Conservation (phyloP, 768 basidiomycete genomes). For the Hysterangium stoloniferum region DNA sequence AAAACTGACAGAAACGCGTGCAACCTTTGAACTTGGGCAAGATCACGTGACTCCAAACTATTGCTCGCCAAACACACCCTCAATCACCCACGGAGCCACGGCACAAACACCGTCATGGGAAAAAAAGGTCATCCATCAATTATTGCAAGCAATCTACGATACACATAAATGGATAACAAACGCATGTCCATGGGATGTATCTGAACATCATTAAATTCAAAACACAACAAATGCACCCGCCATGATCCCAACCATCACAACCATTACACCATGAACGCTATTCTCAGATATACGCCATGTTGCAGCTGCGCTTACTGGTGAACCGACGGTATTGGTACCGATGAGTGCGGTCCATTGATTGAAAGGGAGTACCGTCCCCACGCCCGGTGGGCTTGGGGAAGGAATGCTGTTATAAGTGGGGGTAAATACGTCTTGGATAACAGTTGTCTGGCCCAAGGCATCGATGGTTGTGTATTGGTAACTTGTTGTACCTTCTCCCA, state of each 20-base stretch:
- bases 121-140: too few relatives aligned
- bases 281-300: not conserved
- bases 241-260: not conserved
- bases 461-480: slow-evolving; percentile 43
- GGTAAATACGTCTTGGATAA: slow-evolving; percentile 25
- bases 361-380: slow-evolving; percentile 26
- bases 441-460: slow-evolving; percentile 22
- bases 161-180: too few relatives aligned
- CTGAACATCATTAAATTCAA: too few relatives aligned
- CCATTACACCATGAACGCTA: not conserved
- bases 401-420: slow-evolving; percentile 23
- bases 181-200: too few relatives aligned
- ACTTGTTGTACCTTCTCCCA: slow-evolving; percentile 39
- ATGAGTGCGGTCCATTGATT: slow-evolving; percentile 24
- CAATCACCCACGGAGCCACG: not conserved
- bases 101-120: not conserved
- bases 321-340: slow-evolving; percentile 23
- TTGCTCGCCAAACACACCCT: not conserved
- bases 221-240: not conserved
- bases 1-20: slow-evolving; percentile 5
- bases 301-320: not conserved
- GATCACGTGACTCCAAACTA: slow-evolving; percentile 1
- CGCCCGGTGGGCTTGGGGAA: slow-evolving; percentile 20
- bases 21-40: not conserved
- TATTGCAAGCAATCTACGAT: not conserved